These are phyloP conservation scores for Cercospora zeina DNA, from an alignment of 2,329 filamentous ascomycete genomes.

Conservation along the genomic window DNA sequence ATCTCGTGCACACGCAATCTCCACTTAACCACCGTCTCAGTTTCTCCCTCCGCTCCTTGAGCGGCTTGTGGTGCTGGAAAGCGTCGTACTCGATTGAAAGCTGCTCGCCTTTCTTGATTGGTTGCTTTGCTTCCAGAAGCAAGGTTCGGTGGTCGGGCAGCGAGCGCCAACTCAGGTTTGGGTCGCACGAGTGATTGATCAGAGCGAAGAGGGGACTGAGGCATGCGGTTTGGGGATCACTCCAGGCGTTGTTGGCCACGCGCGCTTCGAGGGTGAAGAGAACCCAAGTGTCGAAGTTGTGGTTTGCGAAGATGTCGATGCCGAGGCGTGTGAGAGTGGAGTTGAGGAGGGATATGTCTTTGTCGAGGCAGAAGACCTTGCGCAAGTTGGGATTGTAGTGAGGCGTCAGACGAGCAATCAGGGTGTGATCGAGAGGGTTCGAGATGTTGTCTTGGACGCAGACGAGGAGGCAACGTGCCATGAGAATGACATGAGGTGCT, in stretches of 20 bases:
- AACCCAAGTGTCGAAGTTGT: conserved; percentile 72
- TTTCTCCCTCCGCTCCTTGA: conserved; percentile 25
- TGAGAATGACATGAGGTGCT: conserved; percentile 25
- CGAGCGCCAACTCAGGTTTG: conserved; percentile 80
- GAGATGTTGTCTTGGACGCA: conserved; percentile 22
- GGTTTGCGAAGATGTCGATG: conserved; percentile 65
- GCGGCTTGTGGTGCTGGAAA: conserved; percentile 25
- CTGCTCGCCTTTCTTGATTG: conserved; percentile 34
- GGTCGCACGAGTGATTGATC: conserved; percentile 91
- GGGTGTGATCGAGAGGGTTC: conserved; percentile 34
- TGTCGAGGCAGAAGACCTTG: conserved; percentile 65
- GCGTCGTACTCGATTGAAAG: conserved; percentile 37
- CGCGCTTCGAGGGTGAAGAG: conserved; percentile 87
- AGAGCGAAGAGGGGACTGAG: conserved; percentile 90
- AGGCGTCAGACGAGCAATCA: conserved; percentile 35
- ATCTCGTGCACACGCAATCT: conserved; percentile 34
- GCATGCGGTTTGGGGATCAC: conserved; percentile 53
- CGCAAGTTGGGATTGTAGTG: conserved; percentile 27
- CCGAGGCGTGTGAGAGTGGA: conserved; percentile 78
- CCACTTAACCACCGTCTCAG: conserved; percentile 35
- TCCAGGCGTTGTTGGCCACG: conserved; percentile 79
- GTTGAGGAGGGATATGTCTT: conserved; percentile 68
- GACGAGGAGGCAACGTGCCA: conserved; percentile 29
- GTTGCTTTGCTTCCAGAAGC: conserved; percentile 17
- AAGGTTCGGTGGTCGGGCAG: conserved; percentile 28